phyloP scores from a whole-genome alignment of 164 flowering plant genomes.

The Chloranthus sessilifolius region DNA sequence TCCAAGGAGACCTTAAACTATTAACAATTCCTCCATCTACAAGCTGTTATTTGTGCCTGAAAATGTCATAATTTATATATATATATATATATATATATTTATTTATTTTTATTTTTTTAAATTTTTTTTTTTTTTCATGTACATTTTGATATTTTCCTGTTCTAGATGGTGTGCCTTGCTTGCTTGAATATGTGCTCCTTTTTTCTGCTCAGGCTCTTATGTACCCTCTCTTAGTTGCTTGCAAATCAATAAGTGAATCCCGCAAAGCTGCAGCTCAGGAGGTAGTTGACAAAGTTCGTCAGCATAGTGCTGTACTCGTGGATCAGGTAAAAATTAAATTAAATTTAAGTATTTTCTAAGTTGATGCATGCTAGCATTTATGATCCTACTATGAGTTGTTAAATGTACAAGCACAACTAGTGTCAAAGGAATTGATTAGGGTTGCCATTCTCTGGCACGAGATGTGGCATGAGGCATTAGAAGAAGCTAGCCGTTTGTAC shows the following conservation, averaged over 20 bases:
- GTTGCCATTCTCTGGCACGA: slow-evolving; percentile 99
- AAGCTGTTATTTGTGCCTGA: too few relatives aligned
- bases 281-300: slow-evolving; percentile 95
- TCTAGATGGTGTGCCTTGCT: too few relatives aligned
- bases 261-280: slow-evolving; percentile 95
- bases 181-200: too few relatives aligned
- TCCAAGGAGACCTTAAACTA: too few relatives aligned
- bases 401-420: slow-evolving; percentile 82
- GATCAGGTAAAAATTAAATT: slow-evolving; percentile 63
- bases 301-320: slow-evolving; percentile 90
- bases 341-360: slow-evolving; percentile 5
- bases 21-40: too few relatives aligned
- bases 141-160: too few relatives aligned
- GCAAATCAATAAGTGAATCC: slow-evolving; percentile 87
- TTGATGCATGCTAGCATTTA: neutral
- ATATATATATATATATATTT: too few relatives aligned
- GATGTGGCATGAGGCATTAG: slow-evolving; percentile 95
- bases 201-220: slow-evolving; percentile 99
- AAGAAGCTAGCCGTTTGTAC: slow-evolving; percentile 96
- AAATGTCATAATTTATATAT: too few relatives aligned
- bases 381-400: slow-evolving; percentile 6
- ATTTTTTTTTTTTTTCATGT: too few relatives aligned
- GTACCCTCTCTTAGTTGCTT: slow-evolving; percentile 99
- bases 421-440: slow-evolving; percentile 90
- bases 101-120: too few relatives aligned